Conservation (phyloP, 257 asterid species). For the Rhazya stricta region DNA sequence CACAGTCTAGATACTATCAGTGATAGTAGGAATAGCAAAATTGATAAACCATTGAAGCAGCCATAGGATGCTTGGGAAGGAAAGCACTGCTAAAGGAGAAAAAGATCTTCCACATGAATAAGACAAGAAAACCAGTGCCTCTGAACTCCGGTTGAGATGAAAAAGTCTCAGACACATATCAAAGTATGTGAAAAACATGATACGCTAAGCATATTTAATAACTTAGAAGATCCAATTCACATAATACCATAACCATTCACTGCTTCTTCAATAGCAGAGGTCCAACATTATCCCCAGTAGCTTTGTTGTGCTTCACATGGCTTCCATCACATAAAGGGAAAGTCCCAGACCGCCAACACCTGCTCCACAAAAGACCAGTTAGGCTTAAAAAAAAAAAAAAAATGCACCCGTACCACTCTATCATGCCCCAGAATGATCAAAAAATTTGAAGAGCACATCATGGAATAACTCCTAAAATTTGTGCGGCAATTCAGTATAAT, state of each 20-base stretch:
- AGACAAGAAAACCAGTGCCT: not conserved
- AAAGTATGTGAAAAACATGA: not conserved
- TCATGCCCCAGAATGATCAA: too few relatives aligned
- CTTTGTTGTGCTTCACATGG: slow-evolving; percentile 91
- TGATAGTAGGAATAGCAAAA: not conserved
- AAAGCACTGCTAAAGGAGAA: not conserved
- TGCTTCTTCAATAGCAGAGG: slow-evolving; percentile 83
- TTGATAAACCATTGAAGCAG: not conserved
- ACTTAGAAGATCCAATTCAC: not conserved
- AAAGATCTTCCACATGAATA: not conserved
- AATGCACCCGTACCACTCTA: not conserved
- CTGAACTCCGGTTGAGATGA: not conserved
- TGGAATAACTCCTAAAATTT: too few relatives aligned
- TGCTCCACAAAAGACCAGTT: slow-evolving; percentile 21
- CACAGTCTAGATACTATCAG: not conserved
- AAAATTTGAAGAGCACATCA: too few relatives aligned
- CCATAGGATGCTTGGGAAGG: not conserved
- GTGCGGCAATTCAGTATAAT: not conserved
- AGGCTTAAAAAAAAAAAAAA: not conserved
- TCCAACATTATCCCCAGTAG: slow-evolving; percentile 88
- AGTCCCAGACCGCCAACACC: slow-evolving; percentile 95
- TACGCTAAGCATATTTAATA: not conserved
- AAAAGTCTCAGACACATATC: not conserved
- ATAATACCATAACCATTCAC: slow-evolving; percentile 18
- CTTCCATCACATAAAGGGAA: slow-evolving; percentile 89